Conservation (phyloP, 2,329 filamentous ascomycete genomes). For the Diaporthe amygdali region DNA sequence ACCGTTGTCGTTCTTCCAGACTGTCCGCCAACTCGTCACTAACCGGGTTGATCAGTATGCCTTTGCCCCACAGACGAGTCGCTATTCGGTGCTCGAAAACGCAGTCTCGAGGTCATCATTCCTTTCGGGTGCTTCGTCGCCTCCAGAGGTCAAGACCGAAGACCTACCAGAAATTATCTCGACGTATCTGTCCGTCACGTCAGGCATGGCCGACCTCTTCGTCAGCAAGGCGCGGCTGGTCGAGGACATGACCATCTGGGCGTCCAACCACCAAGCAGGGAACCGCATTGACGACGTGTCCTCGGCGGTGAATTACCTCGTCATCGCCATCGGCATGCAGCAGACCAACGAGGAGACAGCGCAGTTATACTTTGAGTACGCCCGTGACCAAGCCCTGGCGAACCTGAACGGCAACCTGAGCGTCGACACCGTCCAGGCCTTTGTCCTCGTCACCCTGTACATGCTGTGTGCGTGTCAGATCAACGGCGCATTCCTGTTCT, state of each 20-base stretch:
- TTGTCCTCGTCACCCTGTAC: constrained; percentile 56
- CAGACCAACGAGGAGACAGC: constrained; percentile 46
- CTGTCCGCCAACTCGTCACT: constrained; percentile 57
- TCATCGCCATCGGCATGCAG: constrained; percentile 56
- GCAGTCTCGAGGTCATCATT: constrained; percentile 39
- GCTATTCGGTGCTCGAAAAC: constrained; percentile 56
- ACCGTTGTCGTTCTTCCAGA: constrained; percentile 61
- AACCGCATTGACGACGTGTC: constrained; percentile 42
- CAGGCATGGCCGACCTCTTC: constrained; percentile 55
- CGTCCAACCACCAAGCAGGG: constrained; percentile 35
- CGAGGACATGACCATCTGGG: constrained; percentile 49
- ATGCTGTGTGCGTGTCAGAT: constrained; percentile 61
- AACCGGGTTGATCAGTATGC: constrained; percentile 53
- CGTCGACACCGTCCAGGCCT: constrained; percentile 55
- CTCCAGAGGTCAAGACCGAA: constrained; percentile 35
- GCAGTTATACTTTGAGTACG: constrained; percentile 55
- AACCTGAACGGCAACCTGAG: constrained; percentile 52
- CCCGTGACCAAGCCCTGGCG: constrained; percentile 49
- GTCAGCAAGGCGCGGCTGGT: constrained; percentile 42
- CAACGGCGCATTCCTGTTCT: constrained; percentile 59
- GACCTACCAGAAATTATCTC: constrained; percentile 38
- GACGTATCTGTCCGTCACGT: constrained; percentile 46
- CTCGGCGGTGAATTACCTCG: constrained; percentile 52
- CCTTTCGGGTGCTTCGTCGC: constrained; percentile 38
- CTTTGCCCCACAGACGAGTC: constrained; percentile 56